Evolutionary conservation across 2,329 filamentous ascomycete species (phyloP).

Genomic region (Chaetomiaceae sp.): DNA sequence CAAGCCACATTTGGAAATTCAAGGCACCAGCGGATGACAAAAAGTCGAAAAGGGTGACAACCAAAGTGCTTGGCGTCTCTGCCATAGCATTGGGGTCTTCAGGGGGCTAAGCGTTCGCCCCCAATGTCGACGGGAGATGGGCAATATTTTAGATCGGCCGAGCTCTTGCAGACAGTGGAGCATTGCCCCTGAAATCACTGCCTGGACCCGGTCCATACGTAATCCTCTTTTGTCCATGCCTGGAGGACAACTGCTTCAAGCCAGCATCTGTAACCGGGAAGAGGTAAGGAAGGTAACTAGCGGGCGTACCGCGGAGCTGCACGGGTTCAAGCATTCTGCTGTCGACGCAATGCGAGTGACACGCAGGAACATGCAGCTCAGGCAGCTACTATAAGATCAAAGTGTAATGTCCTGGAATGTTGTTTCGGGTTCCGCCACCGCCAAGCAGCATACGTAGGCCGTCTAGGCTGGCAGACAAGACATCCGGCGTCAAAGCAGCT

Average conservation of each 20-base stretch:
- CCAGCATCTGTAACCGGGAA: not conserved
- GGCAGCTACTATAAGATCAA: slow-evolving; percentile 14
- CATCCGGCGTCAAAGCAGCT: not conserved
- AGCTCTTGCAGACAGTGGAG: slow-evolving; percentile 10
- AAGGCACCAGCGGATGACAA: not conserved
- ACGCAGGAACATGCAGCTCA: not conserved
- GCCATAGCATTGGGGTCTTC: too few relatives aligned
- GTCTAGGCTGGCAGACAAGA: not conserved
- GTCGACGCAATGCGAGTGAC: not conserved
- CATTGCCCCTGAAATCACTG: slow-evolving; percentile 11
- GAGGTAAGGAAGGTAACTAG: too few relatives aligned
- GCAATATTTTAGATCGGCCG: slow-evolving; percentile 13
- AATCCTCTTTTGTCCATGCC: slow-evolving; percentile 6
- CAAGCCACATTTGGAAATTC: not conserved
- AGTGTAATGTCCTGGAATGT: slow-evolving; percentile 15
- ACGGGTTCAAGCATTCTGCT: not conserved
- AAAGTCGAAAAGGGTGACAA: too few relatives aligned
- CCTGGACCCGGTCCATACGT: not conserved
- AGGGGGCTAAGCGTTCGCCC: not conserved
- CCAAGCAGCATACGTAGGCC: slow-evolving; percentile 19
- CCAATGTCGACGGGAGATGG: not conserved
- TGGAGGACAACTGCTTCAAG: not conserved
- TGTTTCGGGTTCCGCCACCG: slow-evolving; percentile 18
- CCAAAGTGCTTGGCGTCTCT: too few relatives aligned
- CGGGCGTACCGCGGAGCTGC: too few relatives aligned